These are phyloP conservation scores for Coemansia sp. DNA, from an alignment of 192 early-diverging fungal species.

Conservation along the genomic window DNA sequence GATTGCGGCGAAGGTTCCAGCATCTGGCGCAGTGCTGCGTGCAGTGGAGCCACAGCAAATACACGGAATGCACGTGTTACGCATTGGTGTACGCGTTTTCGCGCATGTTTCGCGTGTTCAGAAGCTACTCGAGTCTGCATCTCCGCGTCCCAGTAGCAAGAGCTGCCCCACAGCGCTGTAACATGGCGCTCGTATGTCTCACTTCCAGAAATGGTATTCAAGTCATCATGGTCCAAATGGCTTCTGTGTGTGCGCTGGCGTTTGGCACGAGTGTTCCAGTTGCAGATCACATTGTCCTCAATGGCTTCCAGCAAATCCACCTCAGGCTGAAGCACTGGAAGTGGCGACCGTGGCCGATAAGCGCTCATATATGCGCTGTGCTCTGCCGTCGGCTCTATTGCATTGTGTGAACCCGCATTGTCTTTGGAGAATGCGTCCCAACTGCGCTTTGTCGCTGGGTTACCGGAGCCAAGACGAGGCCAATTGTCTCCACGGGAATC, in stretches of 20 bases:
- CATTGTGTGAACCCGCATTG: not conserved
- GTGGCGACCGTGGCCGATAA: not conserved
- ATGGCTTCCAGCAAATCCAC: constrained; percentile 6
- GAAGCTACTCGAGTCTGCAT: not conserved
- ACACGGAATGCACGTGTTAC: not conserved
- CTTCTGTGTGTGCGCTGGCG: not conserved
- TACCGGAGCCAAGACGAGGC: not conserved
- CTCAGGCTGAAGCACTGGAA: not conserved
- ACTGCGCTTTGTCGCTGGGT: not conserved
- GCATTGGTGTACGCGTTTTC: not conserved
- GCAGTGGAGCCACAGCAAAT: not conserved
- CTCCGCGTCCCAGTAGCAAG: constrained; percentile 28
- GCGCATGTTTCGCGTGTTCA: not conserved
- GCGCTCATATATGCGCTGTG: not conserved
- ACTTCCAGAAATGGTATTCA: not conserved
- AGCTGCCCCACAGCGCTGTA: constrained; percentile 23
- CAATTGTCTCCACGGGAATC: not conserved
- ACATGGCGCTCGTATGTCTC: constrained; percentile 10
- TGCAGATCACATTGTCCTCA: constrained; percentile 11
- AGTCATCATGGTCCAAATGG: not conserved
- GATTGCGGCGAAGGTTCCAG: not conserved
- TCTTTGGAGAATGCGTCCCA: not conserved
- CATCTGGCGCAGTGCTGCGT: not conserved
- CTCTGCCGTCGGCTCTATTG: not conserved
- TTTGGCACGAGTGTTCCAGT: constrained; percentile 1